A percentile compares a stretch with the other conserved stretches of the same genome.
phyloP scores from a whole-genome alignment of 2,329 filamentous ascomycete genomes.

The Coniochaeta sp. region DNA sequence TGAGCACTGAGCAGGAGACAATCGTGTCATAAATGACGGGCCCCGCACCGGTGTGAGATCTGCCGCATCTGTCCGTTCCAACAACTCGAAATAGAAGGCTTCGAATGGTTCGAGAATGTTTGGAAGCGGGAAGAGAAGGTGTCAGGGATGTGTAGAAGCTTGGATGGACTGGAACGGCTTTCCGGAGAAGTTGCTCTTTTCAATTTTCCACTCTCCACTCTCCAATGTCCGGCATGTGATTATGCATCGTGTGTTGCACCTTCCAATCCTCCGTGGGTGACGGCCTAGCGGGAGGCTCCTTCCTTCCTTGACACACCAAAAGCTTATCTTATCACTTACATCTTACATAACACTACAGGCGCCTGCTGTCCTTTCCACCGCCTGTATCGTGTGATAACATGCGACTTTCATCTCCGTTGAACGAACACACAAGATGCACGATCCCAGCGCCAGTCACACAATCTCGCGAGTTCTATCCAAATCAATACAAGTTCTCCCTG shows the following conservation, averaged over 20 bases:
- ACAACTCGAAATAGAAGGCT: too few species aligned
- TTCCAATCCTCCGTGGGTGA: neutral
- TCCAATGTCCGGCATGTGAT: too few species aligned
- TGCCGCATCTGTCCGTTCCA: neutral
- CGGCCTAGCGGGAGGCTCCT: neutral
- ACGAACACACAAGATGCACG: neutral
- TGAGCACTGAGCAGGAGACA: neutral
- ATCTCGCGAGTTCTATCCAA: neutral
- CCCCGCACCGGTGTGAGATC: conserved; percentile 1
- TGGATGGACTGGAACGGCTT: neutral
- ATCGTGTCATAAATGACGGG: neutral
- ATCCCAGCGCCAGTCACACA: neutral
- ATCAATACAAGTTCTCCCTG: neutral
- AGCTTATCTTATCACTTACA: neutral
- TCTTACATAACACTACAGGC: neutral
- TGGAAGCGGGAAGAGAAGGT: neutral
- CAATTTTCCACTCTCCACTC: too few species aligned
- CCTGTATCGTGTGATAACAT: neutral
- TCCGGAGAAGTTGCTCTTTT: neutral
- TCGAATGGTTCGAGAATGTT: conserved; percentile 1
- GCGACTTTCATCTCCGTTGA: neutral
- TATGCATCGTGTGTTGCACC: too few species aligned
- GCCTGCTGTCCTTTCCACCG: too few species aligned
- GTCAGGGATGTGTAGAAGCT: too few species aligned
- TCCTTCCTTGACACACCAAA: neutral